These are phyloP conservation scores for Avena sativa DNA, from an alignment of 176 grass and related monocot species.

Conservation along the genomic window DNA sequence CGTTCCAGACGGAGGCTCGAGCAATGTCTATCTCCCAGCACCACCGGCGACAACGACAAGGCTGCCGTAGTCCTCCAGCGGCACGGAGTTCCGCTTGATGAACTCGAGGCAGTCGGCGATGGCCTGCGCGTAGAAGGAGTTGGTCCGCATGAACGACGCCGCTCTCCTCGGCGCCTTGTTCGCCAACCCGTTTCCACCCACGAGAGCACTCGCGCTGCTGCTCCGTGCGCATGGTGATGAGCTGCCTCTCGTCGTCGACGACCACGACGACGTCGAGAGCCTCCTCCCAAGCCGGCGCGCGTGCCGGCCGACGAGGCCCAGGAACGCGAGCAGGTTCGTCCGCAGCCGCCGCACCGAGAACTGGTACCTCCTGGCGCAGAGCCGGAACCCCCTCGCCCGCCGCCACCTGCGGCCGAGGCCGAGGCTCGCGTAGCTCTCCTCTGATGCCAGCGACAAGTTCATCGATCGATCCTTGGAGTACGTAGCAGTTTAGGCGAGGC, in stretches of 20 bases:
- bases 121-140: slow-evolving; percentile 85
- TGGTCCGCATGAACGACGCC: slow-evolving; percentile 53
- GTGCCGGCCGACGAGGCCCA: slow-evolving; percentile 57
- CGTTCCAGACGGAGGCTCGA: neutral
- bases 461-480: too few species aligned
- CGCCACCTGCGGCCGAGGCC: slow-evolving; percentile 26
- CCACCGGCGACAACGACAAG: neutral
- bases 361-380: slow-evolving; percentile 47
- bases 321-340: slow-evolving; percentile 50
- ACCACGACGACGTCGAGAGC: neutral
- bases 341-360: slow-evolving; percentile 65
- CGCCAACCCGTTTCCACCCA: neutral
- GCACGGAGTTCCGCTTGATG: slow-evolving; percentile 78
- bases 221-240: neutral
- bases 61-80: slow-evolving; percentile 51
- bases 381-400: slow-evolving; percentile 60
- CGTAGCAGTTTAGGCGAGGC: neutral
- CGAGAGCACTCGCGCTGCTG: slow-evolving; percentile 51
- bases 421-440: slow-evolving; percentile 48
- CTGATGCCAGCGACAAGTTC: neutral
- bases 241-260: neutral
- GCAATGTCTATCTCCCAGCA: neutral
- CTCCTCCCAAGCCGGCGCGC: slow-evolving; percentile 48
- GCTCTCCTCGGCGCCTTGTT: slow-evolving; percentile 24
- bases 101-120: slow-evolving; percentile 94